phyloP scores from a whole-genome alignment of 768 basidiomycete genomes.

The Mycena galopus region DNA sequence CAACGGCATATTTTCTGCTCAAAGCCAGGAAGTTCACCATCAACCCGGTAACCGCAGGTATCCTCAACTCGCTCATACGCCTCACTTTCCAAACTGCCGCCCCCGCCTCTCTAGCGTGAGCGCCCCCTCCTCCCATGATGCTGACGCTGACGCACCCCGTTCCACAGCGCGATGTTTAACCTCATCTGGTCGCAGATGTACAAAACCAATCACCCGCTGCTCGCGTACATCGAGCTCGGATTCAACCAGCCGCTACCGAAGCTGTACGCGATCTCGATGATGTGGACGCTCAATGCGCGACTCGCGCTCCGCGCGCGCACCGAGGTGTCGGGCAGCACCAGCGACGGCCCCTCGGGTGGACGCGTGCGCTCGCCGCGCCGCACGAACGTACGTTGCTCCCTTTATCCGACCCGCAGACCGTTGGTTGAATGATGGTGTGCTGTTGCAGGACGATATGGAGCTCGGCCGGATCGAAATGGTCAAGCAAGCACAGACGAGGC shows the following conservation, averaged over 20 bases:
- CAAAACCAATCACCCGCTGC: background rate
- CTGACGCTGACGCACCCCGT: background rate
- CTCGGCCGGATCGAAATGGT: constrained; percentile 20
- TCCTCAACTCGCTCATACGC: constrained; percentile 3
- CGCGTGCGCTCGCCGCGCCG: constrained; percentile 5
- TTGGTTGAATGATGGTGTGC: background rate
- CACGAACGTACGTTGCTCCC: constrained; percentile 10
- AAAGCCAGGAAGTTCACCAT: background rate
- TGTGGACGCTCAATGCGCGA: constrained; percentile 27
- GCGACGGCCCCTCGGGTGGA: background rate
- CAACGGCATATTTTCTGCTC: constrained; percentile 22
- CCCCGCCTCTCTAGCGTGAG: constrained; percentile 20
- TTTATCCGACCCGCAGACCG: background rate
- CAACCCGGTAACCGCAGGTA: background rate
- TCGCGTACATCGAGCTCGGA: background rate
- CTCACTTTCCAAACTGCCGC: constrained; percentile 31
- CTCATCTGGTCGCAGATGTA: constrained; percentile 19
- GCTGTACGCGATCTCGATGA: constrained; percentile 31
- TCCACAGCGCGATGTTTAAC: constrained; percentile 19
- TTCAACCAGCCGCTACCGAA: constrained; percentile 24
- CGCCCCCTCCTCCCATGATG: background rate
- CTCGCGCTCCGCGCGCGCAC: constrained; percentile 1
- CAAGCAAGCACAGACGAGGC: background rate
- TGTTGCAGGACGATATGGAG: constrained; percentile 16
- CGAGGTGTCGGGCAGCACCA: constrained; percentile 6